phyloP scores from a whole-genome alignment of 495 filamentous ascomycete species.

The Mycothermus thermophilus region DNA sequence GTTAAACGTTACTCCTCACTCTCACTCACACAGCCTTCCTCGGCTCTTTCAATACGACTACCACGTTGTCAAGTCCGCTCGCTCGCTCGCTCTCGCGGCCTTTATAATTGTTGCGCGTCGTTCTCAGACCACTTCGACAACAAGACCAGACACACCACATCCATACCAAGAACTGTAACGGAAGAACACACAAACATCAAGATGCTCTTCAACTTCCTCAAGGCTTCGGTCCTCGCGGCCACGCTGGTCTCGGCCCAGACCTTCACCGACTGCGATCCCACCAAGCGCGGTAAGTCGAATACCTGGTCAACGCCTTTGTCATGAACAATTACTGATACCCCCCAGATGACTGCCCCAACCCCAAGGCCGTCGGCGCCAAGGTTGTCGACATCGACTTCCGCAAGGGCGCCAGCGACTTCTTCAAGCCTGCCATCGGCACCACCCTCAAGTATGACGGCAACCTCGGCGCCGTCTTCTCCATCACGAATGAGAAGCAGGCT shows the following conservation, averaged over 20 bases:
- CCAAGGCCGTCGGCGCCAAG: conserved; percentile 53
- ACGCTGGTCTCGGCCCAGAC: conserved; percentile 54
- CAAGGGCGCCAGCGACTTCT: conserved; percentile 47
- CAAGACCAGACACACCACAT: not conserved
- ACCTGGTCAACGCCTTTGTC: not conserved
- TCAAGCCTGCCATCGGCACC: conserved; percentile 50
- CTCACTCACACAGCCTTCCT: too few relatives aligned
- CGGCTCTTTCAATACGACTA: too few relatives aligned
- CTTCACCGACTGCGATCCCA: conserved; percentile 60
- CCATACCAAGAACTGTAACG: not conserved
- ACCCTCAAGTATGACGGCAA: conserved; percentile 46
- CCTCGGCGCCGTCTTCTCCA: conserved; percentile 62
- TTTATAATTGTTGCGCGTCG: too few relatives aligned
- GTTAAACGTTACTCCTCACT: too few relatives aligned
- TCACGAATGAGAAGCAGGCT: conserved; percentile 59
- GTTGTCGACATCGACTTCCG: conserved; percentile 64
- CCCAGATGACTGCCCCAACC: conserved; percentile 45
- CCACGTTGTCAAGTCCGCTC: too few relatives aligned
- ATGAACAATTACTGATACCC: too few relatives aligned
- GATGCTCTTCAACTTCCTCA: conserved; percentile 32
- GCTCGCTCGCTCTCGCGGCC: too few relatives aligned
- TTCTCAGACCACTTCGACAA: too few relatives aligned
- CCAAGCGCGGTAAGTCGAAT: conserved; percentile 42
- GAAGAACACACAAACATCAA: not conserved
- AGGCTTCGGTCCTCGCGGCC: conserved; percentile 30